Evolutionary conservation across 2,329 filamentous ascomycete genomes (phyloP), one percentile per base, ranked within the genome.

Genomic region (Cladosporium sp.): DNA sequence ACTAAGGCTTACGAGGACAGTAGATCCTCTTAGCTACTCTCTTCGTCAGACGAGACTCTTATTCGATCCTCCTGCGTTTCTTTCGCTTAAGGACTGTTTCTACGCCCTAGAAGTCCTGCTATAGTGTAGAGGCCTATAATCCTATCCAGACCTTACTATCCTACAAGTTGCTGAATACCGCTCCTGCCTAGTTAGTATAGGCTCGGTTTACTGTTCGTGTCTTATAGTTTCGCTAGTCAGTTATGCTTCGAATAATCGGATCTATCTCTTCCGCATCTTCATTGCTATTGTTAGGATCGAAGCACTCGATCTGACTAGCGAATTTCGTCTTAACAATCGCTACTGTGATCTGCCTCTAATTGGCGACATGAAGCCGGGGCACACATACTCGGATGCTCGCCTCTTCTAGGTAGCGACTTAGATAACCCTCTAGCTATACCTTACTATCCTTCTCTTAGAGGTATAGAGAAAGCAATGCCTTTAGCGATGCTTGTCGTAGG

Each of bases 241-340:
- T 68, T 28, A 66, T 66, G 38, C 24, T 41, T 30, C 60, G 59
- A 21, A 68, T 54, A 10, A 28, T 21, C 21, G 21, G 34, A 14
- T 44, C 57, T 4, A 44, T 59, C 36, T 59, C 57, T 59, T 59
- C 57, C n/a, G 34, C 59, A 18, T 62, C 59, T 38, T 62, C 64
- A 59, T 66, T 60, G 49, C 54, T 54, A 18, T 47, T 55, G 30
- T 60, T 36, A 18, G 49, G 59, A 15, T 68, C 65, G 36, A 66
- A 65, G 36, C 12, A 36, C 18, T 32, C 51, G 65, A 66, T 66
- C 14, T 60, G 60, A 49, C 54, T 61, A 11, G 65, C 67, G 41
- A 68, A 68, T 36, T 68, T 65, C 26, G 65, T 68, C 41, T 68
- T 68, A 34, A 67, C 65, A 44, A 68, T 68, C 14, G 67, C 67